Evolutionary conservation across 2,329 filamentous ascomycete species (phyloP).

Genomic region (Tricladium varicosporioides): DNA sequence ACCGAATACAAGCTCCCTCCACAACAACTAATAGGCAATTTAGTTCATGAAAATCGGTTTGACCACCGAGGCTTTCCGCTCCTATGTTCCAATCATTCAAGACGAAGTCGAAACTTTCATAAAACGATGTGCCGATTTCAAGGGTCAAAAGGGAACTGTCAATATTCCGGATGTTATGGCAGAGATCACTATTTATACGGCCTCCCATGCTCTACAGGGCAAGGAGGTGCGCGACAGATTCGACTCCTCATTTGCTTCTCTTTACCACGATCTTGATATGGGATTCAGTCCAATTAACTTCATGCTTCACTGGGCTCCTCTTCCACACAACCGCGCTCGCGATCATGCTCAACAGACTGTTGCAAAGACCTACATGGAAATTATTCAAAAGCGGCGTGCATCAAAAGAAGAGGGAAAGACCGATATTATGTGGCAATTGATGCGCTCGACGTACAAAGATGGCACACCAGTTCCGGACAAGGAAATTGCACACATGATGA

Average conservation of each 20-base stretch:
- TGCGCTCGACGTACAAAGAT: conserved; percentile 83
- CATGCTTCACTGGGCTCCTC: conserved; percentile 81
- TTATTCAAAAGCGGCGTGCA: conserved; percentile 66
- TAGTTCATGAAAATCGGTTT: conserved; percentile 81
- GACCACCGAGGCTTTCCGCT: conserved; percentile 69
- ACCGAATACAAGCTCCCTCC: background rate
- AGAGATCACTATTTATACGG: conserved; percentile 87
- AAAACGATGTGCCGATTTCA: conserved; percentile 64
- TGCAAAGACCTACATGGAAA: conserved; percentile 77
- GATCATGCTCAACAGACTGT: conserved; percentile 79
- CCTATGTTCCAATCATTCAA: conserved; percentile 76
- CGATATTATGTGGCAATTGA: conserved; percentile 90
- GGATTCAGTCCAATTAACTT: conserved; percentile 90
- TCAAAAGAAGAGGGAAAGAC: conserved; percentile 50
- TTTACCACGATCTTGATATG: conserved; percentile 89
- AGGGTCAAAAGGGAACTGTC: conserved; percentile 64
- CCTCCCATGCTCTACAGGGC: conserved; percentile 81
- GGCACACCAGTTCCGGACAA: conserved; percentile 75
- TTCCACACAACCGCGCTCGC: conserved; percentile 83
- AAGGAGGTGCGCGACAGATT: conserved; percentile 79
- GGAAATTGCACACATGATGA: conserved; percentile 92
- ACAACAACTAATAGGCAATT: background rate
- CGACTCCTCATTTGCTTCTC: conserved; percentile 73
- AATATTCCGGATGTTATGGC: conserved; percentile 76
- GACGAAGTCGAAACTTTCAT: conserved; percentile 72